These are phyloP conservation scores for Neolentinus lepideus DNA, from an alignment of 1,284 basidiomycete species.

Conservation along the genomic window DNA sequence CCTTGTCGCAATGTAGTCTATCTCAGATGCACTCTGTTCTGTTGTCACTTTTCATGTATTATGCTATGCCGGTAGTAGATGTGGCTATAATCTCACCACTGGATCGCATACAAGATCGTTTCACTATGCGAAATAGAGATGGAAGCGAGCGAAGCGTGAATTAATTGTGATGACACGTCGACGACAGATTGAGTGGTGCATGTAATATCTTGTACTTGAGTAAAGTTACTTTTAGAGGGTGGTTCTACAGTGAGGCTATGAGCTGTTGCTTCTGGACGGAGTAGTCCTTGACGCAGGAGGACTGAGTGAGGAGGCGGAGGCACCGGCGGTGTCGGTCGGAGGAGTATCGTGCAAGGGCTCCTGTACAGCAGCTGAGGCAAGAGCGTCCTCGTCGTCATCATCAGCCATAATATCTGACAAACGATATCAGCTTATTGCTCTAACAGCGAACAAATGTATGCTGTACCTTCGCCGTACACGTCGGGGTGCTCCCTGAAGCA, in stretches of 20 bases:
- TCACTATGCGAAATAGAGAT: not conserved
- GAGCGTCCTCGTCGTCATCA: slow-evolving; percentile 12
- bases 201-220: not conserved
- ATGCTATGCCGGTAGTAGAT: not conserved
- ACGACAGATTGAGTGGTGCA: not conserved
- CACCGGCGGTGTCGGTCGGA: not conserved
- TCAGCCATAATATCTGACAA: slow-evolving; percentile 15
- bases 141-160: not conserved
- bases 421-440: not conserved
- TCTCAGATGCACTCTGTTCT: not conserved
- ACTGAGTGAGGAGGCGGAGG: not conserved
- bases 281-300: not conserved
- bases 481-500: slow-evolving; percentile 97
- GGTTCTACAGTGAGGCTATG: not conserved
- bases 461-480: slow-evolving; percentile 85
- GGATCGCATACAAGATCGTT: not conserved
- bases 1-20: not conserved
- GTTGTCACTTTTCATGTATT: not conserved
- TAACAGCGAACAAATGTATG: not conserved
- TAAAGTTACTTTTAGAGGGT: not conserved
- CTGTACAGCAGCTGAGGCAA: not conserved
- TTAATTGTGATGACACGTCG: not conserved
- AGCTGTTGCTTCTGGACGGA: not conserved
- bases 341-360: not conserved
- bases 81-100: not conserved